Percentiles rank a stretch among this genome's conserved stretches.
Evolutionary conservation across 257 asterid genomes (phyloP).

Genomic region (Forsythia suspensa): DNA sequence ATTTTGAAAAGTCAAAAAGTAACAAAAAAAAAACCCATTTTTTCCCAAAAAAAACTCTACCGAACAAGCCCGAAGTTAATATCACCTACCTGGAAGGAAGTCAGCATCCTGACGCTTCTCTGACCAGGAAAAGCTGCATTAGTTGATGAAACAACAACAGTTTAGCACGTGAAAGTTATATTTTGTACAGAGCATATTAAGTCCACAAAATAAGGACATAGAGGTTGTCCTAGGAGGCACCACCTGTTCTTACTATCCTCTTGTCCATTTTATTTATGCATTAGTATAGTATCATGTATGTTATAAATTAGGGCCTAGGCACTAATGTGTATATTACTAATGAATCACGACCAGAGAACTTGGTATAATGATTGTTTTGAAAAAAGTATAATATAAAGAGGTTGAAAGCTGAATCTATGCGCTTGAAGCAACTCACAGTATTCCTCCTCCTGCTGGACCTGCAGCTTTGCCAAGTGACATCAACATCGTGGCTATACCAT

Average conservation of each 20-base stretch:
- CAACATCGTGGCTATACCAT: slow-evolving; percentile 69
- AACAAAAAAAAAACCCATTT: too few relatives aligned
- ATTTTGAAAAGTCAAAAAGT: too few relatives aligned
- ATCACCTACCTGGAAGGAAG: slow-evolving; percentile 30
- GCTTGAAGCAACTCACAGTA: slow-evolving; percentile 48
- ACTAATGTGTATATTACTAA: too few relatives aligned
- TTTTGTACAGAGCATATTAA: neutral
- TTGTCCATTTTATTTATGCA: neutral
- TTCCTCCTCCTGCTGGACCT: slow-evolving; percentile 84
- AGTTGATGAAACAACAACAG: slow-evolving; percentile 4
- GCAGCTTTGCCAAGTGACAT: slow-evolving; percentile 69
- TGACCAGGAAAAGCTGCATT: slow-evolving; percentile 77
- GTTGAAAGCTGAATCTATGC: neutral
- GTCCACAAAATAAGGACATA: neutral
- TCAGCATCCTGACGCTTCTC: slow-evolving; percentile 55
- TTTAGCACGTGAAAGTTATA: slow-evolving; percentile 11
- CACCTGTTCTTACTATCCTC: neutral
- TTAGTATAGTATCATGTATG: too few relatives aligned
- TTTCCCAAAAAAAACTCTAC: too few relatives aligned
- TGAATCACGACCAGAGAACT: neutral
- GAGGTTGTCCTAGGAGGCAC: neutral
- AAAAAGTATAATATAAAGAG: neutral
- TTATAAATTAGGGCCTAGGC: neutral
- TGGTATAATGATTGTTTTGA: neutral
- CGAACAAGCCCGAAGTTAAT: too few relatives aligned